A percentile compares a stretch with the other conserved stretches of the same genome.
Evolutionary conservation across 164 flowering plant genomes (phyloP).

Genomic region (Kingdonia uniflora): DNA sequence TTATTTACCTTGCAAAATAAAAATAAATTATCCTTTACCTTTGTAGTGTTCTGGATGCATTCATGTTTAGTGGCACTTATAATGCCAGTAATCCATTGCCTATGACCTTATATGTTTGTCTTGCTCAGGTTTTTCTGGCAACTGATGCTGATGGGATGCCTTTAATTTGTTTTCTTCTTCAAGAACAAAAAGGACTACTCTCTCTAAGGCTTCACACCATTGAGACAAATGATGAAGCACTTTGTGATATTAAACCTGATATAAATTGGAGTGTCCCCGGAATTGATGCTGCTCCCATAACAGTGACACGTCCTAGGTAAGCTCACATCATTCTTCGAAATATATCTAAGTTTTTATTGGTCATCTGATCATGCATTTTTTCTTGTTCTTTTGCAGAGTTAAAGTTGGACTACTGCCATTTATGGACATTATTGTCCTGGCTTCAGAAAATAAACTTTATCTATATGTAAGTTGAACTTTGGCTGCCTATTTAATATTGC

Average conservation of each 20-base stretch:
- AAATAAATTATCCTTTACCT: too few species aligned
- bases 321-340: background rate
- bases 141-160: slow-evolving; percentile 82
- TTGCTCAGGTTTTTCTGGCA: slow-evolving; percentile 73
- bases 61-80: too few species aligned
- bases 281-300: slow-evolving; percentile 73
- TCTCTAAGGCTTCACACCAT: slow-evolving; percentile 63
- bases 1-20: too few species aligned
- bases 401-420: slow-evolving; percentile 58
- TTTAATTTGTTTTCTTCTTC: slow-evolving; percentile 74
- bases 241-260: slow-evolving; percentile 72
- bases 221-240: slow-evolving; percentile 50
- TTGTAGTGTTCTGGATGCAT: too few species aligned
- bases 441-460: slow-evolving; percentile 57
- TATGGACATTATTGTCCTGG: slow-evolving; percentile 63
- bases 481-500: too few species aligned
- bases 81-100: too few species aligned
- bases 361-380: background rate
- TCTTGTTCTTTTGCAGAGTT: slow-evolving; percentile 29
- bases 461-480: slow-evolving; percentile 96
- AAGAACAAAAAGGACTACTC: slow-evolving; percentile 68
- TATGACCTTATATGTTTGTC: background rate
- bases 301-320: slow-evolving; percentile 82
- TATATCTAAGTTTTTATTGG: background rate
- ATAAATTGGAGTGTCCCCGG: slow-evolving; percentile 84